Percentiles rank a stretch among this genome's conserved stretches.
Conservation (phyloP, 345 rosid species). For the Angophora floribunda region DNA sequence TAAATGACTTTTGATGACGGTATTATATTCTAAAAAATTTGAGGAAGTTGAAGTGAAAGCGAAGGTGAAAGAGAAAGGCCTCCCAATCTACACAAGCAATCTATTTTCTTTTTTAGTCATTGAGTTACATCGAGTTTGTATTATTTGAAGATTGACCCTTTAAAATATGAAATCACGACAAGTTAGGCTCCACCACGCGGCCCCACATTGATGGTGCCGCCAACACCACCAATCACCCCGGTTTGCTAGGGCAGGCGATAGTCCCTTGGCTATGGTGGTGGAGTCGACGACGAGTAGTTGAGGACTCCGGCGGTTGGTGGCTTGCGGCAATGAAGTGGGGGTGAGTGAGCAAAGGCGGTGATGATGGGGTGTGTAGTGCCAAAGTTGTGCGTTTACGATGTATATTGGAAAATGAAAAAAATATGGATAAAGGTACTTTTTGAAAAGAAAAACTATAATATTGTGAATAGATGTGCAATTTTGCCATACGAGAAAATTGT, state of each 20-base stretch:
- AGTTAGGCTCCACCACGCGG: not conserved
- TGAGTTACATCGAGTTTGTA: not conserved
- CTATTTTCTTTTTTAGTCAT: not conserved
- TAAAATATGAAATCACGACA: not conserved
- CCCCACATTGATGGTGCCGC: not conserved
- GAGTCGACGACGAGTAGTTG: not conserved
- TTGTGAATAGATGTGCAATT: not conserved
- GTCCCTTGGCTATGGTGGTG: not conserved
- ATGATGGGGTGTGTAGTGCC: not conserved
- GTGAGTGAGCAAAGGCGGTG: not conserved
- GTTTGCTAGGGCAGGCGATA: not conserved
- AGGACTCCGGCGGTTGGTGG: not conserved
- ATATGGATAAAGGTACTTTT: not conserved
- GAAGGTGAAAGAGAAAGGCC: not conserved
- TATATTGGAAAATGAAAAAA: not conserved
- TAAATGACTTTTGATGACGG: not conserved
- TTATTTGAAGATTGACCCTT: not conserved
- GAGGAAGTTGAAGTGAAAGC: not conserved
- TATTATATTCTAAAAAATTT: not conserved
- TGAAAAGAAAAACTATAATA: not conserved
- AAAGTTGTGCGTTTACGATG: not conserved
- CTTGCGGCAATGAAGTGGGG: not conserved
- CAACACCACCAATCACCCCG: not conserved
- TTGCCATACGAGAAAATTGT: not conserved
- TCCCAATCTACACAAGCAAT: not conserved